These are phyloP conservation scores for Erodium texanum DNA, from an alignment of 441 rosid genomes.

Conservation along the genomic window DNA sequence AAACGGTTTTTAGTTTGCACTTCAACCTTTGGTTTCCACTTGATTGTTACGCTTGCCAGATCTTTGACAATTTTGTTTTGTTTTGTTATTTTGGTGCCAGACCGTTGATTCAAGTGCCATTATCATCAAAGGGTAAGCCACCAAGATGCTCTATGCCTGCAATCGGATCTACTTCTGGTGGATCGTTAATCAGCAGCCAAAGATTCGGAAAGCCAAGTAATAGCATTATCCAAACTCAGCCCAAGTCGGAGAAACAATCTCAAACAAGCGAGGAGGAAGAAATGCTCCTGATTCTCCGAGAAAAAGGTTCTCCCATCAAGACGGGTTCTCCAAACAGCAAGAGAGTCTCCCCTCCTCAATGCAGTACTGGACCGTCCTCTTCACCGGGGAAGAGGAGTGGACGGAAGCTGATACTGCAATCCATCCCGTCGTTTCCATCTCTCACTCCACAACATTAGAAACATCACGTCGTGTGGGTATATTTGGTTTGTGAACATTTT, in stretches of 20 bases:
- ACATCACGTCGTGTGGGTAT: too few species aligned
- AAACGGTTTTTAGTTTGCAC: too few species aligned
- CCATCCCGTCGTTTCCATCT: conserved; percentile 71
- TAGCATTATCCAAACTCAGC: conserved; percentile 26
- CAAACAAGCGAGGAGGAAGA: conserved; percentile 41
- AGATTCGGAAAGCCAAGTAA: conserved; percentile 34
- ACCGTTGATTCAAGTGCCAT: conserved; percentile 52
- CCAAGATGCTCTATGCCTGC: conserved; percentile 55
- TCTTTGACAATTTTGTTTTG: neutral
- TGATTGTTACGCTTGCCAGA: too few species aligned
- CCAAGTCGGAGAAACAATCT: conserved; percentile 42
- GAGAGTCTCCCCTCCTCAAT: conserved; percentile 79
- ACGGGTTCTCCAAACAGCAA: conserved; percentile 81
- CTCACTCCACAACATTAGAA: conserved; percentile 51
- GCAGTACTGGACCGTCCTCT: conserved; percentile 45
- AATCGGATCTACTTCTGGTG: conserved; percentile 50
- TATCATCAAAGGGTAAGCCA: conserved; percentile 51
- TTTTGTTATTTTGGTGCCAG: conserved; percentile 27
- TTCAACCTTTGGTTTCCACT: too few species aligned
- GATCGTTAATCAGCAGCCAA: conserved; percentile 19
- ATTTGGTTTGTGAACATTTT: too few species aligned
- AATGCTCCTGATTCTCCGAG: conserved; percentile 53
- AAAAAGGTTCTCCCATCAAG: conserved; percentile 43
- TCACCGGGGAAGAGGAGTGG: conserved; percentile 59
- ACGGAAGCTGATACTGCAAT: conserved; percentile 78